Conservation (phyloP, 192 early-diverging fungal genomes). For the Cetraspora pellucida region DNA sequence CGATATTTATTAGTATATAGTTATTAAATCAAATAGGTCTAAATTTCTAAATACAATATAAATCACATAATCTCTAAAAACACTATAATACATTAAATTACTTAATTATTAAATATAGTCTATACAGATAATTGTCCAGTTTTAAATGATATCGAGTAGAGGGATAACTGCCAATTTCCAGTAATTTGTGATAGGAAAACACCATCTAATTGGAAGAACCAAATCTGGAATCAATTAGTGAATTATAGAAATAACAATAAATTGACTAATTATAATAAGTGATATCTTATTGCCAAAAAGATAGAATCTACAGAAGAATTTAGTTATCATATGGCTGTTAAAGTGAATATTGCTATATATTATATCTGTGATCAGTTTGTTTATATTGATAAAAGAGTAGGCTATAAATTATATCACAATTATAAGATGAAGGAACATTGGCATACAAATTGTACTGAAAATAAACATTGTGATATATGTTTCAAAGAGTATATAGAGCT, state of each 20-base stretch:
- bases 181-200: not conserved
- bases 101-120: too few relatives aligned
- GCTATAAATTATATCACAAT: not conserved
- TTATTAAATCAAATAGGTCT: too few relatives aligned
- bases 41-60: too few relatives aligned
- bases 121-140: too few relatives aligned
- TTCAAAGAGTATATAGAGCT: constrained; percentile 22
- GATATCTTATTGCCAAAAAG: constrained; percentile 22
- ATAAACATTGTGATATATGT: constrained; percentile 20
- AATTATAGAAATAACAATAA: constrained; percentile 2
- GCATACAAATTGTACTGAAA: constrained; percentile 21
- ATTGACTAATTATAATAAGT: constrained; percentile 2
- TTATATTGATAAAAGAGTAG: not conserved
- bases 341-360: constrained; percentile 14
- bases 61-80: too few relatives aligned
- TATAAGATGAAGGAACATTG: not conserved
- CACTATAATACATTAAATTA: too few relatives aligned
- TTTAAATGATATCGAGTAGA: too few relatives aligned
- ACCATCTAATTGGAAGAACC: constrained; percentile 12
- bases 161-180: too few relatives aligned
- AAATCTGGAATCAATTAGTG: constrained; percentile 9
- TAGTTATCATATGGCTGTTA: not conserved
- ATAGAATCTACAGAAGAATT: not conserved
- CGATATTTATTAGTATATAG: too few relatives aligned
- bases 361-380: constrained; percentile 14